Base-by-base conservation (phyloP, 129 eudicot genomes). In the Silybum marianum region DNA sequence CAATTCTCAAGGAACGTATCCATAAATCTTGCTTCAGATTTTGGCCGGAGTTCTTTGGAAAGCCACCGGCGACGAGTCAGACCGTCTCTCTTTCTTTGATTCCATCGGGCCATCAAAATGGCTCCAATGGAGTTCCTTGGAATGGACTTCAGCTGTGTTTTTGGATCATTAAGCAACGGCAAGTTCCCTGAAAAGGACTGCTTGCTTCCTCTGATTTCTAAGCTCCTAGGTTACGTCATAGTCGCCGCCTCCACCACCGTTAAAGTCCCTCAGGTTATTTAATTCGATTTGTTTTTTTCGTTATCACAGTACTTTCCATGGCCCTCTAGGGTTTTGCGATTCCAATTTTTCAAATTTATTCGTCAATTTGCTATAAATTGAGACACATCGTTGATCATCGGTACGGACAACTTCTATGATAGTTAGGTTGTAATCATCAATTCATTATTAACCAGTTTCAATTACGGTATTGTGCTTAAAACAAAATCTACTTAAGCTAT, bases 231-330 rank as follows among this genome's bases (percentile, higher is more conserved):
- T 46, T 95, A 95, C 88, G 86, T 87, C 81, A 90, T 95, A 81
- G 98, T 95, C 8, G 95, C 97, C 32, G 99, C 98, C 63, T 95
- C 99, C 66, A 95, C 99, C 87, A 92, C 93, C 75, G 99, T 95
- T 66, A 95, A 95, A 82, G 62, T 95, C 69, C 99, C 99, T 60
- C 99, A 95, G 97, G 97, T 90, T 28, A 67, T 1, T 6, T 36
- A 30, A 32, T 46, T 42, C 73, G 9, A 21, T 71, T 74, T 4
- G 0, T 0, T 18, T 7, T 26, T 73, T 3, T n/a, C 11, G 28
- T 21, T 14, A 48, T 39, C 18, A 8, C 23, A 6, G 1, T 6
- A 60, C 21, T 63, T 22, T 74, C 4, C 40, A 76, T 83, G 12
- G 6, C 10, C 10, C 18, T 36, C 54, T 51, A 69, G 68, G 69